Base-by-base conservation (phyloP, 768 basidiomycete species). In the Boletus reticulatus region DNA sequence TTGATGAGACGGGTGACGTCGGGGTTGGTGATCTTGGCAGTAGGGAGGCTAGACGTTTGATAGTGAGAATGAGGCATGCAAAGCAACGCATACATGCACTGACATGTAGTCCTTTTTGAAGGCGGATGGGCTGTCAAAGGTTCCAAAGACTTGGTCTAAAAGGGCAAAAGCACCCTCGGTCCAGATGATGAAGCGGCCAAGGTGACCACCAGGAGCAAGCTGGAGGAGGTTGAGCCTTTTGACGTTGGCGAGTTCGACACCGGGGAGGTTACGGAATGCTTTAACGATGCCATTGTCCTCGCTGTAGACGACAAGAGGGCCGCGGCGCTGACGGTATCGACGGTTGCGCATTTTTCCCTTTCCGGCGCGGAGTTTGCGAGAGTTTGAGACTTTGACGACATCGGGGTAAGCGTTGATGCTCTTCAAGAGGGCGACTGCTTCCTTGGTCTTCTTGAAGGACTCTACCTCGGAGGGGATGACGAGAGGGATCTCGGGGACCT, bases 121-220 rank as follows among this genome's bases (percentile, higher is more conserved):
- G 58, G 78, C 68, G 14, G 94, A 83, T n/a, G 79, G 81, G 79
- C 87, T 94, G 68, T 97, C 93, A 68, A 88, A 91, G 64, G 95
- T 98, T 52, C 96, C 97, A 74, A 89, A 99, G 61, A 98, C 85
- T 64, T 93, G 88, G 73, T 98, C 97, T 53, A 99, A 90, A 61
- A 91, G 84, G 50, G 77, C 81, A 73, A 98, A 97, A 27, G 97
- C 97, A 67, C 82, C 82, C 78, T 96, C 90, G 58, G 97, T 98
- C 97, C 97, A 99, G 82, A 99, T 96, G 73, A 98, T 81, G 80
- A 99, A 99, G 60, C 97, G 93, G 58, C 97, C 97, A 57, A 99
- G 87, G 72, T 99, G 97, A 62, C 97, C 97, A 85, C 97, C 97
- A 47, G 97, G 97, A 16, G 97, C 97, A 73, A 99, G 92, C 78